Percentiles rank a stretch among this genome's conserved stretches.
phyloP scores from a whole-genome alignment of 1,284 basidiomycete species.

The Heimioporus retisporus region DNA sequence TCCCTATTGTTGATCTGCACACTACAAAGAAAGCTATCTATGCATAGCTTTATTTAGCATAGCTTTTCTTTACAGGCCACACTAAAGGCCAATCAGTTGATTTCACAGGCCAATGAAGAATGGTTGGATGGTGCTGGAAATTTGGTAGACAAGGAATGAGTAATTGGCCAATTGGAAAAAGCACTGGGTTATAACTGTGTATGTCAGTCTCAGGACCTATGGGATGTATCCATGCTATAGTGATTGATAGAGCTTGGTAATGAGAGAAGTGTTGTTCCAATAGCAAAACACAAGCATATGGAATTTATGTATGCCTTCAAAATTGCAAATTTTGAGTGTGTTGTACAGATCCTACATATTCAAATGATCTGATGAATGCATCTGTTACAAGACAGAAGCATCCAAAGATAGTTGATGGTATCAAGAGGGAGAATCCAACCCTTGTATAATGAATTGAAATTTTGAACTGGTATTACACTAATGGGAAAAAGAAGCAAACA shows the following conservation, averaged over 20 bases:
- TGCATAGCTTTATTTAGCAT: no score
- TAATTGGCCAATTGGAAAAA: constrained; percentile 8
- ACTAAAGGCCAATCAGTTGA: constrained; percentile 1
- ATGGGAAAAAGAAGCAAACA: constrained; percentile 4
- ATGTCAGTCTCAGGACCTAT: not conserved
- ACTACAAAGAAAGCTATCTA: no score
- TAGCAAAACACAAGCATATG: constrained; percentile 11
- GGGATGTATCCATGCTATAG: constrained; percentile 3
- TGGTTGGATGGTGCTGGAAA: constrained; percentile 9
- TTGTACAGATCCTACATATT: not conserved
- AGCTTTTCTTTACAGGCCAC: not conserved
- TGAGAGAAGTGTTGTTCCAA: not conserved
- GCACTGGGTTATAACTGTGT: constrained; percentile 1
- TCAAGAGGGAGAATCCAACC: constrained; percentile 15
- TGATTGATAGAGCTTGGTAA: constrained; percentile 1
- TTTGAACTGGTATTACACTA: constrained; percentile 19
- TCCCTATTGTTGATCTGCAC: no score
- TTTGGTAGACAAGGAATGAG: constrained; percentile 17
- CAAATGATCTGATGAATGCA: not conserved
- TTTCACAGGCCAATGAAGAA: constrained; percentile 3
- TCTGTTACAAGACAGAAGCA: no score
- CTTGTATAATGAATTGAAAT: constrained; percentile 18
- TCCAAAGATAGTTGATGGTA: no score
- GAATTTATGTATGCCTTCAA: no score
- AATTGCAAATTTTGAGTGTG: not conserved